Conservation (phyloP, 2,329 filamentous ascomycete species). For the Sporothrix globosa region DNA sequence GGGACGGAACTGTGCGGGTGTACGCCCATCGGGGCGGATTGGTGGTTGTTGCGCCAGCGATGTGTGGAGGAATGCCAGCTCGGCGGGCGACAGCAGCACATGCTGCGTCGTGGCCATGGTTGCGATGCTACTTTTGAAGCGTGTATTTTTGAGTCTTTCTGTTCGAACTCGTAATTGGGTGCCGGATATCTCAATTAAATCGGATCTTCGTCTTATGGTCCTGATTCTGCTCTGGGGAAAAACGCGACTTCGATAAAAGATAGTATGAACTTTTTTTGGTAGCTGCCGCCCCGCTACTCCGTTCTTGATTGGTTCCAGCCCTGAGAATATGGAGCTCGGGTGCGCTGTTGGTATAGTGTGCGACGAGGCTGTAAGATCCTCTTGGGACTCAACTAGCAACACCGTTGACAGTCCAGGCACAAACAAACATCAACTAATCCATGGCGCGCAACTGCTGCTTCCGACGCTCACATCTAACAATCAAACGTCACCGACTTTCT, state of each 20-base stretch:
- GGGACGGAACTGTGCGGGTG: constrained; percentile 84
- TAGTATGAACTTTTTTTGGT: constrained; percentile 26
- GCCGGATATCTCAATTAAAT: not conserved
- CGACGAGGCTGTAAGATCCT: not conserved
- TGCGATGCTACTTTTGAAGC: not conserved
- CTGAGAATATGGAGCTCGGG: constrained; percentile 17
- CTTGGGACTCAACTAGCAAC: not conserved
- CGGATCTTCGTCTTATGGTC: not conserved
- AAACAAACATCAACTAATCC: not conserved
- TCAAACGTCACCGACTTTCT: constrained; percentile 32
- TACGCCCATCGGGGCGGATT: constrained; percentile 84
- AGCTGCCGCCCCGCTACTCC: constrained; percentile 20
- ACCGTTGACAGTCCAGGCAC: not conserved
- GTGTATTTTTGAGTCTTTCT: not conserved
- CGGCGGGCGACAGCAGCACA: constrained; percentile 85
- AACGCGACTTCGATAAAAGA: constrained; percentile 11
- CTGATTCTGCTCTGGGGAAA: not conserved
- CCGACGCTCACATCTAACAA: constrained; percentile 1
- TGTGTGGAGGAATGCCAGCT: constrained; percentile 91
- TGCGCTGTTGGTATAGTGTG: not conserved
- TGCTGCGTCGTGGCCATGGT: constrained; percentile 67
- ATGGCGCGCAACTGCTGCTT: not conserved
- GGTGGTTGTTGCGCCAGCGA: constrained; percentile 81
- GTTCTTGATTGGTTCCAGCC: constrained; percentile 25
- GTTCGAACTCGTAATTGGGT: not conserved